Base-by-base conservation (phyloP, 208 protist species). In the Leishmania turanica region DNA sequence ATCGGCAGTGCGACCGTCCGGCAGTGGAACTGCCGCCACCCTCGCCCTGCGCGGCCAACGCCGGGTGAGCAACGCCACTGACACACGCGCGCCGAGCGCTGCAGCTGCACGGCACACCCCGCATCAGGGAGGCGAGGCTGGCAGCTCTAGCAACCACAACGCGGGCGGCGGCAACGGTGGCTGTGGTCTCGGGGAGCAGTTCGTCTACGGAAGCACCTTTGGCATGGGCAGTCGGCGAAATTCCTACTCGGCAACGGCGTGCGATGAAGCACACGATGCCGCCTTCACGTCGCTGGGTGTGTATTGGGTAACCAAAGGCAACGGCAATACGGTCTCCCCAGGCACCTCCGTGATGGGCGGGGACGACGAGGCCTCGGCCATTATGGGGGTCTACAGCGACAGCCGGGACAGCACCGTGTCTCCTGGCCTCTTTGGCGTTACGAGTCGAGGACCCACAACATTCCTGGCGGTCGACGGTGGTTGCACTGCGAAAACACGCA, bases 151-250 rank as follows among this genome's bases (percentile, higher is more conserved):
- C 37, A 21, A 34, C 68, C 19, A 79, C 45, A 70, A 49, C 68
- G 56, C 31, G 9, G 66, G 76, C 60, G 66, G 27, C 1, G 9
- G 24, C 24, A n/a, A 21, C 34, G 42, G 53, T 51, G 75, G 58
- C 49, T 15, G n/a, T 31, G 40, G 37, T 3, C 69, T 60, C 2
- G 71, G 21, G 2, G 77, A 78, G n/a, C 45, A 78, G n/a, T 66
- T 66, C 24, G 62, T 34, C 24, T 81, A 81, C 71, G 81, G 60
- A 53, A 74, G 77, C 81, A 73, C 51, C 60, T 81, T 77, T 47
- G 49, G 77, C 71, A n/a, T 81, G 69, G 42, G 31, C 0, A 54
- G 60, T 40, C 76, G 11, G 27, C 75, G 77, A 4, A 13, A 65
- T 1, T 58, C 75, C 37, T 77, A 77, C 76, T 78, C 60, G 4